Evolutionary conservation across 768 basidiomycete genomes (phyloP).

Genomic region (button mushroom (Agaricus bisporus)): DNA sequence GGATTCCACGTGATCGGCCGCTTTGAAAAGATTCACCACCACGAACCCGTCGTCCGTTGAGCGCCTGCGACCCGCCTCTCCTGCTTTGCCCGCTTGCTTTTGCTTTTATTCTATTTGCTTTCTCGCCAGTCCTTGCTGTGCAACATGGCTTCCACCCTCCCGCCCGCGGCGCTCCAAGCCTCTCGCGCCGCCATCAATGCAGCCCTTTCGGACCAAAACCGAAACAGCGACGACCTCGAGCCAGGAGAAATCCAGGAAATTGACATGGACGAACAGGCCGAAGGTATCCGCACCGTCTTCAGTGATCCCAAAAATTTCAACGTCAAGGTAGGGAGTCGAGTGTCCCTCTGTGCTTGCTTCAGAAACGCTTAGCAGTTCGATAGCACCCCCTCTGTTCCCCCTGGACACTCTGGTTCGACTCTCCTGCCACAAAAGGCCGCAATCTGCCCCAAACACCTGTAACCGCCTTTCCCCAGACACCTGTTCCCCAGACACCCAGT

Average conservation of each 20-base stretch:
- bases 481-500: constrained; percentile 67
- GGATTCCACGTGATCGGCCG: constrained; percentile 7
- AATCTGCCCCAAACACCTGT: constrained; percentile 82
- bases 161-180: constrained; percentile 66
- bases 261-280: constrained; percentile 78
- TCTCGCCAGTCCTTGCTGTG: constrained; percentile 8
- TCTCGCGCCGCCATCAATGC: constrained; percentile 73
- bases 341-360: neutral
- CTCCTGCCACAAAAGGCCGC: constrained; percentile 84
- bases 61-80: neutral
- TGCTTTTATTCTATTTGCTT: constrained; percentile 7
- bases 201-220: constrained; percentile 56
- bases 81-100: constrained; percentile 1
- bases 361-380: neutral
- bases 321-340: constrained; percentile 68
- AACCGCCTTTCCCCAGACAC: constrained; percentile 72
- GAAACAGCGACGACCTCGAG: constrained; percentile 40
- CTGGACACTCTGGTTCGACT: constrained; percentile 99
- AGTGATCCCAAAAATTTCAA: constrained; percentile 91
- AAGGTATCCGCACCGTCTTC: constrained; percentile 87
- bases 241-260: constrained; percentile 85
- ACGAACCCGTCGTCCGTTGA: constrained; percentile 2
- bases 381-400: constrained; percentile 92
- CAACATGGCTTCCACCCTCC: constrained; percentile 39
- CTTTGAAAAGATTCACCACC: constrained; percentile 15